Base-by-base conservation (phyloP, 768 basidiomycete genomes). In the Boletus pseudo-olivaceus region DNA sequence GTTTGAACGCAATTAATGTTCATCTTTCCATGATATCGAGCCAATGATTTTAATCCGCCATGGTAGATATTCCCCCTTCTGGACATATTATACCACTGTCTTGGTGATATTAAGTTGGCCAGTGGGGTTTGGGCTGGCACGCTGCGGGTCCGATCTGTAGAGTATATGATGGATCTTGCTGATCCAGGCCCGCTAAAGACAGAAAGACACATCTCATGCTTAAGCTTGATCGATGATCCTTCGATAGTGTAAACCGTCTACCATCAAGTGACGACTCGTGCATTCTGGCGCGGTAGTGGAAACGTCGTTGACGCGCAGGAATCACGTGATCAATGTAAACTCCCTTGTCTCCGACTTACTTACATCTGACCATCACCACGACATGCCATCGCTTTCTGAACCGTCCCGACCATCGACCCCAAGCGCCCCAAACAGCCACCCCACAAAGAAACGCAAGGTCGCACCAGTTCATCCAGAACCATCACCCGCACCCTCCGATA, bases 401-500 rank as follows among this genome's bases (percentile, higher is more conserved):
- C 51, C 67, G 5, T 75, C 76, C 23, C 71, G 72, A 30, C 69
- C 69, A 23, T 68, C 73, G 33, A 68, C 74, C 1, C 67, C 73
- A 0, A 51, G 67, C 5, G 53, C 10, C 1, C 32, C 26, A n/a
- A 66, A 56, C 17, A 52, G 53, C 42, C 57, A 66, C 23, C 50
- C 61, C 9, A 26, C 61, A 33, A 72, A 67, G 51, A 78, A 88
- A 67, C 77, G 88, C 46, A 89, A 87, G 68, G 77, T 75, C 1
- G 76, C 78, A 4, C 66, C 66, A n/a, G 56, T 73, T 44, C 67
- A 51, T 26, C 64, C 59, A 5, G 67, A 71, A 54, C 53, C 81
- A 3, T 85, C 85, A 0, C 84, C 84, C 26, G 82, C 81, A 33
- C 84, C 85, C 26, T 81, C 81, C 53, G 84, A 85, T 55, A 68